Percentiles rank a stretch among this genome's conserved stretches.
phyloP scores from a whole-genome alignment of 768 basidiomycete species.

The Leucosporidium creatinivorum region DNA sequence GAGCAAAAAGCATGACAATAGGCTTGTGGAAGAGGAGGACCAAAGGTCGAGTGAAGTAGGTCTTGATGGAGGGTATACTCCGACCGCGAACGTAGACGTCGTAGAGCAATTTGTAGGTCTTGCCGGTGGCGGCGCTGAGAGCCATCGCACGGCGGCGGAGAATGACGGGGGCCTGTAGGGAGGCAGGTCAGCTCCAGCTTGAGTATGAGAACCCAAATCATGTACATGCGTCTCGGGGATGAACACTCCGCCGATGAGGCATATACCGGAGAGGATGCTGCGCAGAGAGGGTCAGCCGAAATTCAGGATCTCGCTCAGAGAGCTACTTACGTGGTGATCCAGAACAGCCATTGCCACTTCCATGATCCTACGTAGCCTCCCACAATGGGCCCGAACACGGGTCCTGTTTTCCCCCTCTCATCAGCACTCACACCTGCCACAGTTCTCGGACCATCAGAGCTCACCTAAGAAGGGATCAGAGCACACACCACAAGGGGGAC shows the following conservation, averaged over 20 bases:
- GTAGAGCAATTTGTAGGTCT: constrained; percentile 19
- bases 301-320: background rate
- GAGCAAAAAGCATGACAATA: constrained; percentile 31
- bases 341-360: constrained; percentile 1
- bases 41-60: constrained; percentile 19
- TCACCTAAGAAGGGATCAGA: background rate
- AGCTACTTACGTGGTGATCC: background rate
- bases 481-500: background rate
- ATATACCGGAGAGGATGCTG: background rate
- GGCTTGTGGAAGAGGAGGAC: constrained; percentile 36
- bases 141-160: constrained; percentile 47
- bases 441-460: too few species aligned
- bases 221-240: background rate
- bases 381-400: background rate
- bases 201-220: too few species aligned
- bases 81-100: constrained; percentile 21
- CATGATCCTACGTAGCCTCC: background rate
- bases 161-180: constrained; percentile 55
- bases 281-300: background rate
- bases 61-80: constrained; percentile 8
- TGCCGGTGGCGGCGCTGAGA: constrained; percentile 25
- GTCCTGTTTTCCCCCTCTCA: too few species aligned
- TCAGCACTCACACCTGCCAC: too few species aligned
- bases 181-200: background rate
- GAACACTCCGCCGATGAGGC: background rate